Evolutionary conservation across 345 rosid species (phyloP), one percentile per base, ranked within the genome.

Genomic region (Euphorbia tirucalli): DNA sequence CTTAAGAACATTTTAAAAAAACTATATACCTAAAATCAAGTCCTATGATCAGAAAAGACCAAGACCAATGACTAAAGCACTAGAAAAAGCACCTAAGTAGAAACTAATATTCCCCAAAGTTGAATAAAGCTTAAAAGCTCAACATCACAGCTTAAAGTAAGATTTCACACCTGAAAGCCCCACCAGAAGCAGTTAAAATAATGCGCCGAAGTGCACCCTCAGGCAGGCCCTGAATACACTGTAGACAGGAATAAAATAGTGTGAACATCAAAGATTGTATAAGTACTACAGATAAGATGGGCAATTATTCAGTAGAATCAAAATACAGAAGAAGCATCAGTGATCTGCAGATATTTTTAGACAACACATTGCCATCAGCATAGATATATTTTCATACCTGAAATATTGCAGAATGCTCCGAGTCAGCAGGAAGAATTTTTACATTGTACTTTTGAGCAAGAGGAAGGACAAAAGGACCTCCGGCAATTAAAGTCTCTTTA

Each of bases 361-460:
- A 59, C 11, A 41, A 15, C 50, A 59, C 4, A 22, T 22, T 9
- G 37, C 16, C 25, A 62, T 58, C 15, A 27, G 49, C 43, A 61
- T 24, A 46, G 0, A 59, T 52, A 75, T n/a, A 22, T 28, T 57
- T 70, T 65, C 74, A 55, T 79, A 92, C 97, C 97, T 95, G 99
- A 80, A 95, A 95, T 82, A 95, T 89, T 52, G 99, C 97, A 72
- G 97, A 95, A 83, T 95, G 99, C 76, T 95, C 99, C 5, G 99
- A 95, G 89, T 92, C 99, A 71, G 99, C 97, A 0, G 97, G 97
- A 81, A 95, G 97, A 79, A 95, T 90, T 77, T 95, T 95, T 27
- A 95, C 93, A 14, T 89, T 90, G 82, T 90, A 85, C 74, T 90
- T 90, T 44, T 84, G 92, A 58, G 97, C 97, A 10, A 92, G 96